Percentiles rank a stretch among this genome's conserved stretches.
Conservation (phyloP, 2,329 filamentous ascomycete species). For the Trichothecium roseum region DNA sequence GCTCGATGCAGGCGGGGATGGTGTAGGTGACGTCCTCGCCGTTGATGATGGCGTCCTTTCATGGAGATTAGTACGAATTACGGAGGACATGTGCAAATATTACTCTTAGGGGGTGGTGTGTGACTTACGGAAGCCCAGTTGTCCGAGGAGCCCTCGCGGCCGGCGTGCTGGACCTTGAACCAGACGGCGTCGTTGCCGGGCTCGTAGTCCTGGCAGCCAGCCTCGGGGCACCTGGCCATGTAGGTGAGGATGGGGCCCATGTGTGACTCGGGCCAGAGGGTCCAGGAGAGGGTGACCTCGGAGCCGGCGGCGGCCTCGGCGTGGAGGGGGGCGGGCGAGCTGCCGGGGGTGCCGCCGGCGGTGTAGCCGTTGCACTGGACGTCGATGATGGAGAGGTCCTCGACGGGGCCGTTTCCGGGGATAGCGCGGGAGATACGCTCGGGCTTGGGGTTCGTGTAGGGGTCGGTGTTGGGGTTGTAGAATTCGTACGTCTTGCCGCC, state of each 20-base stretch:
- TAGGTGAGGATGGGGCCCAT: constrained; percentile 47
- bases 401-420: constrained; percentile 47
- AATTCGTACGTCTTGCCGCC: constrained; percentile 21
- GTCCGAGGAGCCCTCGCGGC: constrained; percentile 37
- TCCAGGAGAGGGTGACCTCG: constrained; percentile 44
- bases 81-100: not conserved
- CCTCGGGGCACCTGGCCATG: constrained; percentile 46
- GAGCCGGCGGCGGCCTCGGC: constrained; percentile 42
- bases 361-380: constrained; percentile 46
- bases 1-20: constrained; percentile 40
- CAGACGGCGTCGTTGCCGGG: constrained; percentile 39
- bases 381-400: constrained; percentile 40
- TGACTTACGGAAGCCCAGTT: constrained; percentile 31
- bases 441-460: constrained; percentile 31
- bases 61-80: constrained; percentile 4
- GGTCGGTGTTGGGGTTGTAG: constrained; percentile 29
- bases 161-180: constrained; percentile 43
- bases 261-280: constrained; percentile 37
- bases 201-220: constrained; percentile 36
- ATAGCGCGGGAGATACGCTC: constrained; percentile 46
- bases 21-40: constrained; percentile 35
- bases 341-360: constrained; percentile 35
- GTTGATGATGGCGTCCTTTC: constrained; percentile 32
- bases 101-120: not conserved
- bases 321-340: constrained; percentile 41